Evolutionary conservation across 805 yeast genomes (phyloP), one percentile per base, ranked within the genome.

Genomic region (Ascoidea asiatica): DNA sequence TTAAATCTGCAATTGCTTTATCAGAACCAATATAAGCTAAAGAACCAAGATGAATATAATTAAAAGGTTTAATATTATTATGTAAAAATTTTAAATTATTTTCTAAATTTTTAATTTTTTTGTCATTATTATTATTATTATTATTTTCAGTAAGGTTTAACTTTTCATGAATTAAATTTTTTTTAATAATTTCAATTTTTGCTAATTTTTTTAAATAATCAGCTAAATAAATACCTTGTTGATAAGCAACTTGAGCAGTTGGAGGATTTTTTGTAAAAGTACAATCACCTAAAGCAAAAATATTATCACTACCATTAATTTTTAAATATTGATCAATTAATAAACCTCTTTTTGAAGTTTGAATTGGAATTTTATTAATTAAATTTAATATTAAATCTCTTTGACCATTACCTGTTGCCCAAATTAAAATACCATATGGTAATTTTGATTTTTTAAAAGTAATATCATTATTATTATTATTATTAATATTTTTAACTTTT

Each of bases 381-480:
- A 89, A 69, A 55, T 76, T 73, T 50, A 75, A 69, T 42, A 84
- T 73, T 42, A 90, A 70, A 39, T 76, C 79, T 65, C 97, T 79
- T 51, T 87, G 88, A 45, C 89, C 88, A 64, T 89, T 88, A 67
- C 97, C 97, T 50, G 96, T 89, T 47, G 97, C 97, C 97, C 97
- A 89, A 50, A 89, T 94, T 53, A 89, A 72, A 55, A 87, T 72
- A 59, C 97, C 97, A 61, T 89, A 89, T 42, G 95, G 95, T 56
- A 89, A 70, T 42, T 73, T 79, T 33, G 67, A 63, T 37, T 69
- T 59, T 56, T 60, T 64, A 46, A 75, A 75, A 50, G 79, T 67
- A 8, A 79, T n/a, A 29, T 29, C 15, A 11, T 29, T 8, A 11
- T 23, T 23, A 7, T 23, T 6, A 15, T 29, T 59, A 19, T 95